Base-by-base conservation (phyloP, 768 basidiomycete species). In the Calvatia gigantea region DNA sequence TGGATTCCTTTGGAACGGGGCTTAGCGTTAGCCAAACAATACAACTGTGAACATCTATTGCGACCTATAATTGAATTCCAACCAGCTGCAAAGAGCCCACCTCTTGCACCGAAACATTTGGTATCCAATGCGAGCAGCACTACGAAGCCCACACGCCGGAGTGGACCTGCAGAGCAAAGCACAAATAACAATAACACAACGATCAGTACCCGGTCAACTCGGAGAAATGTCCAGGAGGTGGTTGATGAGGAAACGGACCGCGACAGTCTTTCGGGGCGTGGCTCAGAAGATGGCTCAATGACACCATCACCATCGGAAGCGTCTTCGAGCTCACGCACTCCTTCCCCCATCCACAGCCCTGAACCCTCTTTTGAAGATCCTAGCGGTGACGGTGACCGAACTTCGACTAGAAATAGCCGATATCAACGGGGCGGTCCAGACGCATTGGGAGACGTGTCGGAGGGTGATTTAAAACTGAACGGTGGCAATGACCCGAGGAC, bases 1-100 rank as follows among this genome's bases (percentile, higher is more conserved):
- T 99, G 97, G 97, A 94, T 99, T 59, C 97, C 97, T 19, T 84
- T 96, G 56, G 93, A 96, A 47, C 81, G 94, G 54, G 95, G 96
- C 2, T 72, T 98, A 45, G 74, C 73, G 25, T 78, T 99, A 27
- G 89, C 94, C 23, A 91, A 84, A 64, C 94, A 98, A 69, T 98
- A 98, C 72, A 91, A 93, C 60, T 94, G 95, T 64, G 94, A 97
- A 64, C 66, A 75, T 19, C 77, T 90, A 15, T 78, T 99, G 17
- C 87, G 91, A 32, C 94, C 97, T 27, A 93, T 99, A 59, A 91
- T 98, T 58, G 94, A 98, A 68, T 98, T 95, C 65, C 83, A 88
- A 56, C 91, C 95, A 2, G 86, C 87, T 3, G 85, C 87, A 4
- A 91, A 89, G 67, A 96, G 94, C 61, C 93, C 93, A 0, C 97